phyloP scores from a whole-genome alignment of 2,329 filamentous ascomycete species.

The Magnaporthiopsis rhizophila region DNA sequence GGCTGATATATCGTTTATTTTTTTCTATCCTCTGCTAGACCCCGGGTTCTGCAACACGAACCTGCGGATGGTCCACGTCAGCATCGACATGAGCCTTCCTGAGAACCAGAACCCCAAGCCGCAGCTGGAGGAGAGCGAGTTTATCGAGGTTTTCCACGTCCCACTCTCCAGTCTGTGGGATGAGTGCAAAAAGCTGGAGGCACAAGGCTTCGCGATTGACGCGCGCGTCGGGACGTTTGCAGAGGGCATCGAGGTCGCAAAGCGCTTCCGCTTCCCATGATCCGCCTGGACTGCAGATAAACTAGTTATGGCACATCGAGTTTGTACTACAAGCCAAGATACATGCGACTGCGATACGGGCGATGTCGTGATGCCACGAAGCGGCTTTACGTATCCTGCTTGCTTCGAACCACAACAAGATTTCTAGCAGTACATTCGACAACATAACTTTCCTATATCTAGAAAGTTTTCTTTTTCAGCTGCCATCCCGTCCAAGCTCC shows the following conservation, averaged over 20 bases:
- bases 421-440: no score
- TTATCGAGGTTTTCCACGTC: constrained; percentile 71
- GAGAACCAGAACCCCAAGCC: constrained; percentile 64
- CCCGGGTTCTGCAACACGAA: constrained; percentile 62
- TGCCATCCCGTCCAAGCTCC: no score
- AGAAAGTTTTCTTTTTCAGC: no score
- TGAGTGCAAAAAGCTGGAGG: constrained; percentile 58
- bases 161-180: constrained; percentile 56
- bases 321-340: no score
- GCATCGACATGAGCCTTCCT: constrained; percentile 59
- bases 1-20: no score
- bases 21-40: constrained; percentile 25
- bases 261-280: constrained; percentile 33
- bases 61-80: constrained; percentile 62
- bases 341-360: no score
- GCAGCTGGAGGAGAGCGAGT: constrained; percentile 70
- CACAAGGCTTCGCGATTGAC: constrained; percentile 69
- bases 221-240: constrained; percentile 70
- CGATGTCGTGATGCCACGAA: no score
- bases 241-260: constrained; percentile 69
- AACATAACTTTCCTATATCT: no score
- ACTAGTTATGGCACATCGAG: neutral
- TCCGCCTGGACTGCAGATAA: no score
- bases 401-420: no score
- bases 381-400: no score